Evolutionary conservation across 768 basidiomycete species (phyloP).

Genomic region (Leucocoprinus leucothites): DNA sequence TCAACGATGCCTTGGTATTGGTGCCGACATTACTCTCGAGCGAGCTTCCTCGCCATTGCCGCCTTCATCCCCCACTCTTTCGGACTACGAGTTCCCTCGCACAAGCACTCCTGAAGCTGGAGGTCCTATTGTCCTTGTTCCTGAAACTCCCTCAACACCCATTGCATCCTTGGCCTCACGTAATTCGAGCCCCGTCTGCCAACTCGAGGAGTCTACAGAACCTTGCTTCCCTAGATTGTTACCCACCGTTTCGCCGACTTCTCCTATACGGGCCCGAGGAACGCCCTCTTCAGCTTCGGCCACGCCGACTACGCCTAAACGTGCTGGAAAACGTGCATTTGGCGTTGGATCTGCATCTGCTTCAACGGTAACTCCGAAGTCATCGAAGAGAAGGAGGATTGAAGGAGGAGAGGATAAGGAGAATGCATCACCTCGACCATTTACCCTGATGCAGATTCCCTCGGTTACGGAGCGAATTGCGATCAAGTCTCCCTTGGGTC

Average conservation of each 20-base stretch:
- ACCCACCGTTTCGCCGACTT: slow-evolving; percentile 1
- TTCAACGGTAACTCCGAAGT: slow-evolving; percentile 15
- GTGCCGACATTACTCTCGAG: slow-evolving; percentile 2
- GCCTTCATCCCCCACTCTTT: slow-evolving; percentile 10
- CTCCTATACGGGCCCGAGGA: slow-evolving; percentile 3
- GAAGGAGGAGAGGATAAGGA: slow-evolving; percentile 53
- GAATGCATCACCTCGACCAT: slow-evolving; percentile 43
- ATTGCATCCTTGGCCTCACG: neutral
- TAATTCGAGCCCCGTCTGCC: neutral
- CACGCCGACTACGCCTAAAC: slow-evolving; percentile 13
- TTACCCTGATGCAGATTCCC: slow-evolving; percentile 18
- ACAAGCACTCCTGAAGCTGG: neutral
- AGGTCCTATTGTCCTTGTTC: neutral
- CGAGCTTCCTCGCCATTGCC: slow-evolving; percentile 1
- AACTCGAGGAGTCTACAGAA: neutral
- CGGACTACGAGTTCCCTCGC: neutral
- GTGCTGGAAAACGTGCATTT: slow-evolving; percentile 5
- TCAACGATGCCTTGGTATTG: slow-evolving; percentile 22
- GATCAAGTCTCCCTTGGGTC: slow-evolving; percentile 26
- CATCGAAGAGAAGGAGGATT: slow-evolving; percentile 26
- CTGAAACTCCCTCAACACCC: slow-evolving; percentile 1
- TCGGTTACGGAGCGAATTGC: slow-evolving; percentile 47
- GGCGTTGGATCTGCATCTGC: slow-evolving; percentile 22
- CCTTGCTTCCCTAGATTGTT: neutral
- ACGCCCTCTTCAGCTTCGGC: neutral